Evolutionary conservation across 495 filamentous ascomycete genomes (phyloP), one percentile per base, ranked within the genome.

Genomic region (Hypomontagnella monticulosa): DNA sequence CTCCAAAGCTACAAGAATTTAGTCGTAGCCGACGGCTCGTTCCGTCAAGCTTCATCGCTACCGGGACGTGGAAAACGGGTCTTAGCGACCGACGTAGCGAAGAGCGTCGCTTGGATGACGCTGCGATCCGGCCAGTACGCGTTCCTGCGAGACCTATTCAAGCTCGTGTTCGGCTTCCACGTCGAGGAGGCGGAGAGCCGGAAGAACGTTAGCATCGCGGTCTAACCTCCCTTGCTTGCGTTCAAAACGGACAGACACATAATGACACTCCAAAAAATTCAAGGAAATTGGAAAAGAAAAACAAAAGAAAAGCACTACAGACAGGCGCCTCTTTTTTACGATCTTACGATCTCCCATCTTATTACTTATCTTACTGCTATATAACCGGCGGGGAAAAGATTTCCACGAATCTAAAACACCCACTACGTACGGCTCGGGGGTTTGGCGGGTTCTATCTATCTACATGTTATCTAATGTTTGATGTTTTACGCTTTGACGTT

Each of bases 141-240:
- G 15, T 96, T 91, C 84, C 76, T 96, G 61, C 82, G 84, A 18
- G 93, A 96, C 73, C 76, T 97, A 8, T 96, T 88, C 77, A 83
- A 86, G 44, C 79, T 93, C n/a, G 92, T 96, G 2, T 93, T 94
- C 76, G 92, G 93, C 0, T 91, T 92, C 71, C 86, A 89, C 55
- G 70, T 89, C 20, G 91, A 96, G 61, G 93, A 95, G 63, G 88
- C 86, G 0, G 85, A 86, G 47, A 69, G 74, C 14, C 76, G 83
- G 43, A 84, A 84, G 66, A 79, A 79, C 27, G 75, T 83, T 1
- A 78, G 75, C 6, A 83, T 89, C 49, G 71, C 72, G 0, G 71
- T 83, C 6, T 83, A 18, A 46, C 0, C 42, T 23, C n/a, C n/a
- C n/a, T n/a, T n/a, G n/a, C n/a, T n/a, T n/a, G n/a, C n/a, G n/a